Percentiles rank a stretch among this genome's conserved stretches.
phyloP scores from a whole-genome alignment of 2,329 filamentous ascomycete species.

The Apiospora hydei region DNA sequence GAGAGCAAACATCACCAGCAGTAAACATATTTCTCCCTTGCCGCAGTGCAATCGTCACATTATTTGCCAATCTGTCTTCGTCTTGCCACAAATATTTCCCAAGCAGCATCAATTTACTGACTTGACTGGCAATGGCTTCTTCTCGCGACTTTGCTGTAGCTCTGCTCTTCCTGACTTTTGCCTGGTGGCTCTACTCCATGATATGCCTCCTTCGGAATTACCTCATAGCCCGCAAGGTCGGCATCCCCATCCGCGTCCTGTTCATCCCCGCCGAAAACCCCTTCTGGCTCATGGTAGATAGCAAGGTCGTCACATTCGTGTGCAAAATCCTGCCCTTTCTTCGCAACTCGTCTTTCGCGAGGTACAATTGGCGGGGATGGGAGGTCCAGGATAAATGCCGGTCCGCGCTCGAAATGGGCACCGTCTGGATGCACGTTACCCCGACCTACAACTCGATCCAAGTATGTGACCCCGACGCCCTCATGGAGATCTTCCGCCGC shows the following conservation, averaged over 20 bases:
- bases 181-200: background rate
- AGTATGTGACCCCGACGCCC: constrained; percentile 27
- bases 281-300: background rate
- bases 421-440: constrained; percentile 32
- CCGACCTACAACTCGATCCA: constrained; percentile 30
- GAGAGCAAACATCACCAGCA: no score
- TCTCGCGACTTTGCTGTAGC: no score
- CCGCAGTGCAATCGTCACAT: no score
- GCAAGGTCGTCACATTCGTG: background rate
- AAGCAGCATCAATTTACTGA: no score
- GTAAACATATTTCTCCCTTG: no score
- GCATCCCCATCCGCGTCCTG: background rate
- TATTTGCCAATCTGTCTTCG: no score
- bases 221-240: background rate
- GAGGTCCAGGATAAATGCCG: constrained; percentile 36
- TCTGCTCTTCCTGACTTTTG: background rate
- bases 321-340: background rate
- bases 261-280: background rate
- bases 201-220: background rate
- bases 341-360: constrained; percentile 29
- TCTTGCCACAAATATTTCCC: no score
- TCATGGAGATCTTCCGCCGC: constrained; percentile 27
- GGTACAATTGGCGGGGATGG: constrained; percentile 43
- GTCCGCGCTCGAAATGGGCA: constrained; percentile 38
- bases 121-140: no score